Evolutionary conservation across 2,329 filamentous ascomycete species (phyloP).

Genomic region (Trematosphaeria pertusa): DNA sequence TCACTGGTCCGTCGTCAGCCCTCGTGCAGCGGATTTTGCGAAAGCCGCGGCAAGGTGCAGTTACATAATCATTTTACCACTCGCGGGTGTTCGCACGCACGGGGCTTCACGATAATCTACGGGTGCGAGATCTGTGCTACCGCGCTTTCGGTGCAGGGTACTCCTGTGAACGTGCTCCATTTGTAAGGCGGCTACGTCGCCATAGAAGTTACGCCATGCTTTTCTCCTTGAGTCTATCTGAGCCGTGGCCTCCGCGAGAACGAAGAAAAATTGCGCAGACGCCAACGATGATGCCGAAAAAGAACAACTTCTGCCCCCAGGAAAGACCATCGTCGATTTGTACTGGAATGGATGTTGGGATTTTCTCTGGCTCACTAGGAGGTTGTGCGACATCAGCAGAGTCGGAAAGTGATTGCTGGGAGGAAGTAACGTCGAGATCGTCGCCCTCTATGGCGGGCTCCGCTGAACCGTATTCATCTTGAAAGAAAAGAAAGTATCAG

Average conservation of each 20-base stretch:
- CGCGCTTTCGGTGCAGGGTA: slow-evolving; percentile 10
- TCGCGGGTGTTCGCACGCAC: slow-evolving; percentile 1
- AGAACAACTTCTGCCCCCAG: slow-evolving; percentile 53
- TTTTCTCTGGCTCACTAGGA: slow-evolving; percentile 29
- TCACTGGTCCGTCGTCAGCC: slow-evolving; percentile 15
- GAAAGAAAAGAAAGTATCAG: slow-evolving; percentile 49
- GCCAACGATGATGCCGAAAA: slow-evolving; percentile 52
- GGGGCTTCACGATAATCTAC: slow-evolving; percentile 2
- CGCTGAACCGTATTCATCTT: slow-evolving; percentile 56
- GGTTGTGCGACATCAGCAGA: slow-evolving; percentile 34
- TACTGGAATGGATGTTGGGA: slow-evolving; percentile 26
- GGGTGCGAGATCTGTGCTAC: slow-evolving; percentile 10
- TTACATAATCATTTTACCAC: slow-evolving; percentile 1
- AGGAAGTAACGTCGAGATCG: slow-evolving; percentile 50
- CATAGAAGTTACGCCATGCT: slow-evolving; percentile 46
- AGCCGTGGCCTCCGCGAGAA: slow-evolving; percentile 34
- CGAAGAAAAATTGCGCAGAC: slow-evolving; percentile 51
- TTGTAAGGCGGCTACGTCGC: too few species aligned
- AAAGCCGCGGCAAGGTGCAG: not conserved
- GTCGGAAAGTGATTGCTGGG: slow-evolving; percentile 25
- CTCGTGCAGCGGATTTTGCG: slow-evolving; percentile 2
- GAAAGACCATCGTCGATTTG: slow-evolving; percentile 48
- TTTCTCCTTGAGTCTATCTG: slow-evolving; percentile 43
- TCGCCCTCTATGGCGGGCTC: slow-evolving; percentile 50
- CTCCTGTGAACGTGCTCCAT: slow-evolving; percentile 18